Base-by-base conservation (phyloP, 345 rosid species). In the Ricinus communis region DNA sequence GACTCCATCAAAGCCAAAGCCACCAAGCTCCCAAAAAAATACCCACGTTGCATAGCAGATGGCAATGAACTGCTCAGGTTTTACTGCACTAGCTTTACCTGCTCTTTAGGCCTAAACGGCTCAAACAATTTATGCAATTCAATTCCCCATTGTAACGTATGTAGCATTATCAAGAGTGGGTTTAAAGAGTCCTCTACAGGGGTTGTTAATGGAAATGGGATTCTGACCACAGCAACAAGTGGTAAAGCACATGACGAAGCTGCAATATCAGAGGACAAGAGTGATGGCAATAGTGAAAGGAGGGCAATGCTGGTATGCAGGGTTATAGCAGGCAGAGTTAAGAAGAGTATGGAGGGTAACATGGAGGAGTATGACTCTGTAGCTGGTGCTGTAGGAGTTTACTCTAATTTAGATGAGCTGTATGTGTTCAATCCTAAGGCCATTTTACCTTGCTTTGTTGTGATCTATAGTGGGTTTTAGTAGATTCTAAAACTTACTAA, bases 51-150 rank as follows among this genome's bases (percentile, higher is more conserved):
- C 87, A 74, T 88, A 10, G 96, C 96, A 15, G 96, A 90, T 30
- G 96, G 96, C 57, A 90, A 90, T 46, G 96, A 90, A 74, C 96
- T 90, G 64, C 87, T 90, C 43, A 76, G 96, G 69, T 90, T 90
- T 74, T 86, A 90, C 76, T 85, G 83, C 80, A 79, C 93, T 64
- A 81, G 77, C 38, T 73, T 90, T 10, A 40, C 84, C 3, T 90
- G 96, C 71, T 81, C 87, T 2, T 82, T 90, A 0, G 93, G 93
- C 75, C 81, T 88, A 38, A 71, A 82, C 49, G 87, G 91, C 8
- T 84, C 93, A 8, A 75, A 93, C 45, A 90, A 85, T 73, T 68
- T 90, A 63, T 90, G 96, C 85, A 80, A 72, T 81, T 75, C 84
- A 2, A 71, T 79, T 56, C 87, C 85, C 19, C 73, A 67, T 21